phyloP scores from a whole-genome alignment of 805 yeast genomes.

The Metschnikowia gelsemii region DNA sequence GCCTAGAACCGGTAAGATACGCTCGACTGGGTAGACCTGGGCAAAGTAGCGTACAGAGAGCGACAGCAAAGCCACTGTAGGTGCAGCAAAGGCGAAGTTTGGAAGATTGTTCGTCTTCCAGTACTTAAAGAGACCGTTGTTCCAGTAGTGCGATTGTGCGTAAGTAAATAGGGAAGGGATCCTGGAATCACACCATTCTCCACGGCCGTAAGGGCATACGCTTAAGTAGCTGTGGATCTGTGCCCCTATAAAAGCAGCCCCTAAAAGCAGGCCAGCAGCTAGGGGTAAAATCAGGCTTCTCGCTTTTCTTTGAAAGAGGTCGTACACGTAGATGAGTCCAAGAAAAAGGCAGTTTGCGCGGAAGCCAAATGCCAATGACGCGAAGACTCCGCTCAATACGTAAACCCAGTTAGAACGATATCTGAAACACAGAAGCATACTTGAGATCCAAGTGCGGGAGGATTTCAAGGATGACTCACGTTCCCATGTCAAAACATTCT shows the following conservation, averaged over 20 bases:
- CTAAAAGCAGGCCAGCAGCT: slow-evolving; percentile 57
- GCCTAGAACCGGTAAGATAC: slow-evolving; percentile 39
- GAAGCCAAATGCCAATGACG: slow-evolving; percentile 58
- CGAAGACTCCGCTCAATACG: slow-evolving; percentile 50
- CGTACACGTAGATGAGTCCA: slow-evolving; percentile 66
- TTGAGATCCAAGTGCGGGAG: neutral
- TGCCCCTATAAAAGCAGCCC: slow-evolving; percentile 43
- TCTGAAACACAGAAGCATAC: neutral
- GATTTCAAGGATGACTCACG: slow-evolving; percentile 4
- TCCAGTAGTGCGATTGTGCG: slow-evolving; percentile 84
- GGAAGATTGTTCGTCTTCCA: slow-evolving; percentile 84
- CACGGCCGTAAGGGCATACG: slow-evolving; percentile 64
- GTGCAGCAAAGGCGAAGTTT: slow-evolving; percentile 73
- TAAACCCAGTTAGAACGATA: slow-evolving; percentile 21
- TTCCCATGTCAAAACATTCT: neutral
- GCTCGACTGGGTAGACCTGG: slow-evolving; percentile 32
- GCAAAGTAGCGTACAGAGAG: slow-evolving; percentile 41
- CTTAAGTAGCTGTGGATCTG: slow-evolving; percentile 53
- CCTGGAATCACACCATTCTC: slow-evolving; percentile 69
- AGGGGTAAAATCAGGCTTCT: slow-evolving; percentile 29
- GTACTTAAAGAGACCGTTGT: slow-evolving; percentile 73
- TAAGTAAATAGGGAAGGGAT: slow-evolving; percentile 64
- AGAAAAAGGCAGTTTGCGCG: slow-evolving; percentile 76
- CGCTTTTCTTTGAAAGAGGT: slow-evolving; percentile 33
- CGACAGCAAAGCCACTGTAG: slow-evolving; percentile 53